Base-by-base conservation (phyloP, 164 flowering plant species). In the Vitis labrusca region DNA sequence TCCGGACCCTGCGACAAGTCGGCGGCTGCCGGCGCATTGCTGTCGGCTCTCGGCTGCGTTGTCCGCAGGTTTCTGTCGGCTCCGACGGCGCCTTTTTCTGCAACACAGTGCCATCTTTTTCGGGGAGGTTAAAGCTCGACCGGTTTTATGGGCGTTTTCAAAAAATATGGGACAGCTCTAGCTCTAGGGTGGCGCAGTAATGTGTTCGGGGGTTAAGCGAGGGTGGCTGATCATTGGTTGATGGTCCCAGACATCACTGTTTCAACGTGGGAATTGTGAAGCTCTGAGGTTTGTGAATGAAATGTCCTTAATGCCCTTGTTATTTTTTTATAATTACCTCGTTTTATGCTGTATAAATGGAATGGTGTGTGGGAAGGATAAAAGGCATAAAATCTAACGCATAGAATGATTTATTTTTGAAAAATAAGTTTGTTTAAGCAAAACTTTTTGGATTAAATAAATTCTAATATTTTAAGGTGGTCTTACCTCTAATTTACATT, bases 1-100 rank as follows among this genome's bases (percentile, higher is more conserved):
- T 16, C 32, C n/a, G 66, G 71, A 57, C 54, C 55, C 11, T 37
- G 60, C 14, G 59, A 62, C 74, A 74, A 63, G 72, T 66, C 71
- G 80, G 80, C 80, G 64, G 76, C 78, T 66, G 80, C 44, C 74
- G 82, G 77, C 75, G 74, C 30, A 52, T 72, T 56, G 9, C 23
- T 71, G 78, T 72, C 77, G 69, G 74, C 72, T 66, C 59, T 29
- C 61, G 17, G 63, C 29, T 52, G 49, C 19, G 9, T 37, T 54
- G 29, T 37, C 67, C 47, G 67, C 67, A 64, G 67, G 67, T 23
- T 44, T 4, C 10, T 59, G 77, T 69, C 77, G 69, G 72, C 68
- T 59, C 60, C 69, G 71, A 67, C 68, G 72, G 61, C 52, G 56
- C 63, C 44, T 58, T 73, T 56, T 58, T 57, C 63, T 53, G 61